Percentiles rank a stretch among this genome's conserved stretches.
These are phyloP conservation scores for Ballota nigra DNA, from an alignment of 257 asterid genomes.

Conservation along the genomic window DNA sequence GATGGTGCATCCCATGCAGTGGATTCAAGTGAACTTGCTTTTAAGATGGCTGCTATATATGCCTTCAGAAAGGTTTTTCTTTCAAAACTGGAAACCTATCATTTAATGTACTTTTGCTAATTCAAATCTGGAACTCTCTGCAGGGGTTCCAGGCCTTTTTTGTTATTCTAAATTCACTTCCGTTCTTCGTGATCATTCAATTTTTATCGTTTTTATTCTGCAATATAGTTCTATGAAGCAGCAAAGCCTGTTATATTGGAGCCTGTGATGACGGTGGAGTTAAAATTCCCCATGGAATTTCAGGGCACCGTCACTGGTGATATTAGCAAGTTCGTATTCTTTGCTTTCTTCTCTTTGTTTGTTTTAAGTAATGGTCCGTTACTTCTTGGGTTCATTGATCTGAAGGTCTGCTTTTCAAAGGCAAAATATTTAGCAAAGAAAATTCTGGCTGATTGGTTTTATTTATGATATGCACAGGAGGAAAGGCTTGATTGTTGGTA, in stretches of 20 bases:
- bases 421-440: neutral
- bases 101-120: neutral
- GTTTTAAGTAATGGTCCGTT: neutral
- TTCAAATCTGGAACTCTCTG: neutral
- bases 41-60: slow-evolving; percentile 91
- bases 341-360: slow-evolving; percentile 5
- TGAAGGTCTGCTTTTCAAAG: slow-evolving; percentile 7
- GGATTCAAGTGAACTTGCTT: slow-evolving; percentile 99
- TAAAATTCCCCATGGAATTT: slow-evolving; percentile 84
- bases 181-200: slow-evolving; percentile 2
- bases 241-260: slow-evolving; percentile 95
- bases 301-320: slow-evolving; percentile 97
- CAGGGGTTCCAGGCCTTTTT: neutral
- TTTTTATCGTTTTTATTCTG: neutral
- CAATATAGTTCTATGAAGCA: slow-evolving; percentile 53
- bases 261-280: slow-evolving; percentile 93
- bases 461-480: slow-evolving; percentile 54
- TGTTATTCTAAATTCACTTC: neutral
- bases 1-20: slow-evolving; percentile 96
- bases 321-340: slow-evolving; percentile 71
- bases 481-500: slow-evolving; percentile 92
- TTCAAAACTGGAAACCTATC: neutral
- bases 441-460: slow-evolving; percentile 9
- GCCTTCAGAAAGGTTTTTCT: slow-evolving; percentile 91
- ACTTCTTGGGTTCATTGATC: neutral